Evolutionary conservation across 2,329 filamentous ascomycete species (phyloP).

Genomic region (Nothophaeocryptopus gaeumannii): DNA sequence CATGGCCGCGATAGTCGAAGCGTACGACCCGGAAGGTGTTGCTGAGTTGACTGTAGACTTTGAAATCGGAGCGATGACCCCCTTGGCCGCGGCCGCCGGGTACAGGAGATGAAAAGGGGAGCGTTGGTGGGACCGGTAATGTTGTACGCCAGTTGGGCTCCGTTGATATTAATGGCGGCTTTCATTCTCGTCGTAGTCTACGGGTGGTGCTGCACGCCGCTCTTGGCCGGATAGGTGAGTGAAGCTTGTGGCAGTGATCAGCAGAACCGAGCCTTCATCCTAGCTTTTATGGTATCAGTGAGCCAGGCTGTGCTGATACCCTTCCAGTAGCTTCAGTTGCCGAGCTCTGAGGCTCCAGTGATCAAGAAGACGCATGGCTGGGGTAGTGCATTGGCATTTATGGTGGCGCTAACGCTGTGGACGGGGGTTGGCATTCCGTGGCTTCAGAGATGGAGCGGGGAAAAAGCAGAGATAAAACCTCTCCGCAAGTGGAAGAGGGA

Average conservation of each 20-base stretch:
- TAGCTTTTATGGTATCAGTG: conserved; percentile 2
- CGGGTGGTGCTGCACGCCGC: conserved; percentile 1
- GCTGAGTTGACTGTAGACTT: neutral
- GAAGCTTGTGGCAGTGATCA: conserved; percentile 2
- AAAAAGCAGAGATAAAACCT: too few species aligned
- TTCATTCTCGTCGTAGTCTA: neutral
- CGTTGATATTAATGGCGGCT: neutral
- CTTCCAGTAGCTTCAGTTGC: conserved; percentile 2
- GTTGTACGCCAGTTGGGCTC: neutral
- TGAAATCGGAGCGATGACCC: neutral
- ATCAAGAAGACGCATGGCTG: neutral
- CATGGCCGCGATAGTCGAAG: neutral
- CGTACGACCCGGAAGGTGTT: neutral
- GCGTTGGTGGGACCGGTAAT: neutral
- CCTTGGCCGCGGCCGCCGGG: conserved; percentile 1
- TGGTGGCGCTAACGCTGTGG: conserved; percentile 1
- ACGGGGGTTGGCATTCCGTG: neutral
- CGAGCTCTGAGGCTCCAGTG: neutral
- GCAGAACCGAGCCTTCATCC: conserved; percentile 4
- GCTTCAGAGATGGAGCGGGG: neutral
- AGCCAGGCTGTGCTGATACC: conserved; percentile 1
- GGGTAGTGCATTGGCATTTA: conserved; percentile 1
- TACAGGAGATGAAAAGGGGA: neutral
- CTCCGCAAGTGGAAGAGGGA: too few species aligned
- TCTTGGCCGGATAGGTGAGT: neutral